These are phyloP conservation scores for Neurospora terricola DNA, from an alignment of 495 filamentous ascomycete species.

Conservation along the genomic window DNA sequence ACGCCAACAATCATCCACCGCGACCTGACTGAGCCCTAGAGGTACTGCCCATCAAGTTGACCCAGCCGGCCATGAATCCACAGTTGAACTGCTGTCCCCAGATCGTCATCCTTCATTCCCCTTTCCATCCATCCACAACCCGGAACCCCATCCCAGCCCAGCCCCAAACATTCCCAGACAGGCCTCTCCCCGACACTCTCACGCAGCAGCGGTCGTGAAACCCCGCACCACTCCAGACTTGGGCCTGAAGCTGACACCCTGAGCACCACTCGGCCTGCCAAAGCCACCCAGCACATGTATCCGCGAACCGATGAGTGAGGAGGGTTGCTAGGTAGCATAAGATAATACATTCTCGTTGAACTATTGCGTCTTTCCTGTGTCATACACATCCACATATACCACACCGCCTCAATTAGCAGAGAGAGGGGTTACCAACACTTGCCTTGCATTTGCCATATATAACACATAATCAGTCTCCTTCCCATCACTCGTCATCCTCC, in stretches of 20 bases:
- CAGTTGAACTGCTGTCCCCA: not conserved
- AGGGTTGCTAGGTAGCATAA: not conserved
- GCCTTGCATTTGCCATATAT: not conserved
- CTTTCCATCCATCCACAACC: not conserved
- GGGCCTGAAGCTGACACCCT: not conserved
- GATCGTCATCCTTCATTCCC: not conserved
- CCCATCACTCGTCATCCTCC: slow-evolving; percentile 44
- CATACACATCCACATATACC: slow-evolving; percentile 14
- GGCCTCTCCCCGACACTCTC: not conserved
- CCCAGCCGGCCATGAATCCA: not conserved
- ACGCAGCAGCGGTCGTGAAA: not conserved
- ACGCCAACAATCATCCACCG: not conserved
- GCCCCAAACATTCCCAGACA: not conserved
- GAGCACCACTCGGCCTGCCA: not conserved
- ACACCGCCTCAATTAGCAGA: not conserved
- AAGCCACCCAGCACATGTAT: not conserved
- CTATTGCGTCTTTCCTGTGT: slow-evolving; percentile 7
- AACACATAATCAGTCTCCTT: not conserved
- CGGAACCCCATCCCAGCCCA: not conserved
- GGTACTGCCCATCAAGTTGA: not conserved
- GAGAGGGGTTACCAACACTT: not conserved
- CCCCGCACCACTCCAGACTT: not conserved
- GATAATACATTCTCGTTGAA: slow-evolving; percentile 8
- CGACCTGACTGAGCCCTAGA: not conserved
- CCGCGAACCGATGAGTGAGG: not conserved